Percentiles rank a stretch among this genome's conserved stretches.
Evolutionary conservation across 2,329 filamentous ascomycete species (phyloP).

Genomic region (Curvularia eragrostidis): DNA sequence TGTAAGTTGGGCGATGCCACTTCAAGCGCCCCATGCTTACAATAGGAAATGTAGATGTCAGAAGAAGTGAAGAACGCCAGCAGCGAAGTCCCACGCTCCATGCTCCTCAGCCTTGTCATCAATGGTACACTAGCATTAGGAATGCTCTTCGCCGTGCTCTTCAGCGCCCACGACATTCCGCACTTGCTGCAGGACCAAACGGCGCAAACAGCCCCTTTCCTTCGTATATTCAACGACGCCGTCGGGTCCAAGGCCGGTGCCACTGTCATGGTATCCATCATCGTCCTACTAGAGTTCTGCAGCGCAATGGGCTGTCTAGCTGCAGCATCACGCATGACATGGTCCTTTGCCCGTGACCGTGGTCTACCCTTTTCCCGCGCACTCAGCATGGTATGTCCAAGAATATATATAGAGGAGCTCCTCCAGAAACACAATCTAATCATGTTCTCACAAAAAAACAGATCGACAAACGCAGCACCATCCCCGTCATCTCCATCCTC

Average conservation of each 20-base stretch:
- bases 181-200: conserved; percentile 23
- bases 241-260: conserved; percentile 50
- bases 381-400: conserved; percentile 42
- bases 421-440: not conserved
- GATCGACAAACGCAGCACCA: conserved; percentile 46
- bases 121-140: conserved; percentile 52
- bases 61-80: conserved; percentile 51
- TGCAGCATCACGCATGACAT: conserved; percentile 53
- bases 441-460: conserved; percentile 3
- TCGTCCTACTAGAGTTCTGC: conserved; percentile 51
- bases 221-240: conserved; percentile 56
- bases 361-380: conserved; percentile 50
- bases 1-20: conserved; percentile 26
- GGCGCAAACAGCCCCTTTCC: conserved; percentile 52
- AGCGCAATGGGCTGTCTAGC: conserved; percentile 52
- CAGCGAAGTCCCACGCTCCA: conserved; percentile 50
- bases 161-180: conserved; percentile 47
- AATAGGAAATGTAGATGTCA: conserved; percentile 37
- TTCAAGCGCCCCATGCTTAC: conserved; percentile 10
- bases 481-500: conserved; percentile 57
- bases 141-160: conserved; percentile 53
- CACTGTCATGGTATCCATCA: conserved; percentile 57
- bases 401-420: no score
- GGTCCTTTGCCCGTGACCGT: conserved; percentile 54
- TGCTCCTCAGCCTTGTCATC: conserved; percentile 52